Base-by-base conservation (phyloP, 352 stramenopile genomes). In the Thalassiosira mediterranea region DNA sequence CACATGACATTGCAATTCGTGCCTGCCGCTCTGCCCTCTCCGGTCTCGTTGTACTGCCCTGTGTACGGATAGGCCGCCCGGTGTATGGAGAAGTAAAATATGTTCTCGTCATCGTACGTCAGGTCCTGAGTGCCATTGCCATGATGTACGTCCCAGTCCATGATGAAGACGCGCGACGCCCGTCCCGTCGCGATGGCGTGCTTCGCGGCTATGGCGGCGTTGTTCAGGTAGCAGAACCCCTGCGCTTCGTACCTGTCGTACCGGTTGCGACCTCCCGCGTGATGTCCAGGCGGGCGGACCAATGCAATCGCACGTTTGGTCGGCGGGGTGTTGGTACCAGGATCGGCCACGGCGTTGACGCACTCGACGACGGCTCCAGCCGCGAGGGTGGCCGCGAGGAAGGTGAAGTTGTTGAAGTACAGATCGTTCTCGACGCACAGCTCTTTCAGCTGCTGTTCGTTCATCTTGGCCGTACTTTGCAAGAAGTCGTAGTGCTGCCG, bases 261-360 rank as follows among this genome's bases (percentile, higher is more conserved):
- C 91, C 93, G 88, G 95, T 95, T 8, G 87, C 84, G 34, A 77
- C 58, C 10, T 93, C 52, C 15, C n/a, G 91, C 95, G 74, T 98
- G 95, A 71, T 98, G 95, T 11, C 95, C 95, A 4, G 95, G 95
- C 23, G 95, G 95, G 10, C 95, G 89, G 4, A 97, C 91, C 8
- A 97, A 66, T 28, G 94, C 96, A 31, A 96, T 86, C 0, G 90
- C 94, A 40, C 94, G 68, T 19, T 28, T 76, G 19, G 42, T 57
- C 57, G 7, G 1, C 17, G 7, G 1, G 1, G 15, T 3, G 7
- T 23, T 25, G 25, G 8, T 61, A 25, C 63, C 28, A 2, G 47
- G 17, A 17, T 76, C n/a, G 13, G 57, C 74, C 2, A 87, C 63
- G 8, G 58, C 48, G 11, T 75, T 23, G 0, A 82, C 63, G 34